A percentile compares a stretch with the other conserved stretches of the same genome.
Evolutionary conservation across 768 basidiomycete genomes (phyloP).

Genomic region (Sarcodon sp.): DNA sequence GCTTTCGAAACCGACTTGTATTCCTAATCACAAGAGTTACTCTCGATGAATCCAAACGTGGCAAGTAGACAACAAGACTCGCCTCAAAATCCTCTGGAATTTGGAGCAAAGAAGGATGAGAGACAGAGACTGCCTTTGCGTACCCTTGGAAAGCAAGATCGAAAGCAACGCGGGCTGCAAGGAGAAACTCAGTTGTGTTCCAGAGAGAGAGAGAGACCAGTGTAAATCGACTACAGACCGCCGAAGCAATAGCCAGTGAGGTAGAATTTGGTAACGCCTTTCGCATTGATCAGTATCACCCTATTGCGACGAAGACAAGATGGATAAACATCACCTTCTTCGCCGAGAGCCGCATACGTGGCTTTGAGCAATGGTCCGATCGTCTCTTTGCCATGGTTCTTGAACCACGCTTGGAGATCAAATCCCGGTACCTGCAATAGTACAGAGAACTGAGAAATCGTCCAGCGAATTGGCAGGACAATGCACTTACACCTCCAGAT

Average conservation of each 20-base stretch:
- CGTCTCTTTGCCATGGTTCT: not conserved
- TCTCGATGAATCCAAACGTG: not conserved
- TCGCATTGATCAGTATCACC: constrained; percentile 25
- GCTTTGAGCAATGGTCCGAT: constrained; percentile 19
- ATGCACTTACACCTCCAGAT: too few species aligned
- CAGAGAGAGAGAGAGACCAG: too few species aligned
- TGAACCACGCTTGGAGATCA: not conserved
- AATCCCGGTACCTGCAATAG: too few species aligned
- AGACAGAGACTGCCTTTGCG: constrained; percentile 32
- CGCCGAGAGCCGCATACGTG: constrained; percentile 23
- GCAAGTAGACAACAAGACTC: not conserved
- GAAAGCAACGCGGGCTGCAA: constrained; percentile 34
- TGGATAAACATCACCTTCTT: constrained; percentile 1
- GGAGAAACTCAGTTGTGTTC: too few species aligned
- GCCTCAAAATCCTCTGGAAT: constrained; percentile 54
- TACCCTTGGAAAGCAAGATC: constrained; percentile 46
- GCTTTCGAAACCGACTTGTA: constrained; percentile 30
- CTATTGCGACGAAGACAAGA: too few species aligned
- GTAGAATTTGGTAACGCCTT: constrained; percentile 45
- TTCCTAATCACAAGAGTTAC: constrained; percentile 17
- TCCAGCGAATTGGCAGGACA: too few species aligned
- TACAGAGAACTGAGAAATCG: too few species aligned
- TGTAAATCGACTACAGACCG: constrained; percentile 9
- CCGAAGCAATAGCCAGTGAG: constrained; percentile 64
- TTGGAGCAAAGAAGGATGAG: constrained; percentile 51